Evolutionary conservation across 2,329 filamentous ascomycete species (phyloP), one percentile per base, ranked within the genome.

Genomic region (Verticillium nubilum): DNA sequence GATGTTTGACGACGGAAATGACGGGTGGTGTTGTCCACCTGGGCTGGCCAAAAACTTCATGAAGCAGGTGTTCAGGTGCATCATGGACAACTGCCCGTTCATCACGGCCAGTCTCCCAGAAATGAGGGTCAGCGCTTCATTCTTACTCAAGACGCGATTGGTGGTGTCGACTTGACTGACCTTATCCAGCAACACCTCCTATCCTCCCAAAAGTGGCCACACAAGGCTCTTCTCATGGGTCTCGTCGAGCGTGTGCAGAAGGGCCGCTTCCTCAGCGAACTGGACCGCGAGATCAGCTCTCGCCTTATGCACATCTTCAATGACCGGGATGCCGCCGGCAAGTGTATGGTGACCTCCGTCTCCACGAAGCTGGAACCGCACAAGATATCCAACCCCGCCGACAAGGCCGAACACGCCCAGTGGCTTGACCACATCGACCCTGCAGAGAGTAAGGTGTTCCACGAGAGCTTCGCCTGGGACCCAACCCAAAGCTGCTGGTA

Each of bases 221-320:
- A 57, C 37, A 28, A 28, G n/a, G 37, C 23, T 4, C 28, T 50
- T 37, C 12, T 57, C 3, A 9, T 19, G 9, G 27, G 26, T 15
- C 37, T 57, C 37, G 57, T 59, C 26, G 52, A 28, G 19, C 58
- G 60, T 17, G 56, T 62, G 19, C 50, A 59, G 47, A 42, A 61
- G 10, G 57, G 58, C 7, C 59, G 60, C 17, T n/a, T 26, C n/a
- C 59, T 63, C 23, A 58, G 57, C 35, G 61, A 59, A 17, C 53
- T 60, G 15, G 62, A 64, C 35, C 59, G 59, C 52, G 56, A 58
- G n/a, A 47, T 64, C 13, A 50, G 47, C 15, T 58, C 59, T 6
- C 61, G 59, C n/a, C 52, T 62, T 33, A 64, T 63, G 61, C 57
- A 56, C 27, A 60, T 61, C 57, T 64, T 63, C 58, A 61, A 63